phyloP scores from a whole-genome alignment of 140 eudicot species.

The Oenanthe javanica region DNA sequence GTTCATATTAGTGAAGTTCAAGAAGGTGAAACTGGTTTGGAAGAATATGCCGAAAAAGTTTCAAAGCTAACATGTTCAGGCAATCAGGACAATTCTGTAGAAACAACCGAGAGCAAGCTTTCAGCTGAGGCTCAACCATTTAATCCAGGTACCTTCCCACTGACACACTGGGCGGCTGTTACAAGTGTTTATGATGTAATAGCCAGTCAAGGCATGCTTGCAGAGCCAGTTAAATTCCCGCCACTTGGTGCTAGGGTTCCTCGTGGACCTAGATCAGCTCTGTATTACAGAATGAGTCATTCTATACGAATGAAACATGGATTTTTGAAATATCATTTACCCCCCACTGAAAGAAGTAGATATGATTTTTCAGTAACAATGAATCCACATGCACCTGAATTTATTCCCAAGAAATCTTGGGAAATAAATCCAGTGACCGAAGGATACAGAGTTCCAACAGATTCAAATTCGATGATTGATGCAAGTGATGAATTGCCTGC shows the following conservation, averaged over 20 bases:
- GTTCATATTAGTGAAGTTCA: constrained; percentile 30
- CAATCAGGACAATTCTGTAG: constrained; percentile 40
- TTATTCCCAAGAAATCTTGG: constrained; percentile 62
- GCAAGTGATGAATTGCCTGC: constrained; percentile 8
- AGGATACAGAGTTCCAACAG: constrained; percentile 33
- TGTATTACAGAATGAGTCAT: constrained; percentile 58
- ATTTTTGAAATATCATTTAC: constrained; percentile 44
- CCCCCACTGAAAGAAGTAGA: constrained; percentile 32
- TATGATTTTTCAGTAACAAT: constrained; percentile 42
- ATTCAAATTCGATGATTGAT: constrained; percentile 15
- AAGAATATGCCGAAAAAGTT: constrained; percentile 10
- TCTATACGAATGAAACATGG: constrained; percentile 51
- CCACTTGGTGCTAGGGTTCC: constrained; percentile 88
- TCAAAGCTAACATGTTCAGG: constrained; percentile 30
- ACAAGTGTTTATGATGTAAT: constrained; percentile 55
- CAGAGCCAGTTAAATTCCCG: constrained; percentile 72
- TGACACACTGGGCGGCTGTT: constrained; percentile 31
- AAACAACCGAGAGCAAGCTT: constrained; percentile 64
- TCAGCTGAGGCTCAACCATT: constrained; percentile 93
- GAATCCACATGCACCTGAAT: constrained; percentile 98
- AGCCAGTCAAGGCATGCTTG: constrained; percentile 58
- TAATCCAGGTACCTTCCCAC: constrained; percentile 56
- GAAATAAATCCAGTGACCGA: constrained; percentile 26
- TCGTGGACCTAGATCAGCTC: constrained; percentile 87
- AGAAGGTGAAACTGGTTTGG: constrained; percentile 29